Base-by-base conservation (phyloP, 2,329 filamentous ascomycete genomes). In the Aspergillus aculeatinus region DNA sequence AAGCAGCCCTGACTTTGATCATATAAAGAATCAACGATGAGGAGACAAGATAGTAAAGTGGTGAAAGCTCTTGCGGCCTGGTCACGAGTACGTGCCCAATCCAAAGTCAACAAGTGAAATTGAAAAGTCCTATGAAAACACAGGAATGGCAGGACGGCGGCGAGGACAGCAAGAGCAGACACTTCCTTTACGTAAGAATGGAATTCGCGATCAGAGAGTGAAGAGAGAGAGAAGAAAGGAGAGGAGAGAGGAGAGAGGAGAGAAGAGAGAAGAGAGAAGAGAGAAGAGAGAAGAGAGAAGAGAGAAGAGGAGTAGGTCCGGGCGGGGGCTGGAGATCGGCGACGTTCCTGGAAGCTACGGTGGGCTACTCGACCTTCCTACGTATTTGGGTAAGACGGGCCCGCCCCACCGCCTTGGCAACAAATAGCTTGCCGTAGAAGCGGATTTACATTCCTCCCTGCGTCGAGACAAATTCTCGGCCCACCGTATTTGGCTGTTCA, bases 1-100 rank as follows among this genome's bases (percentile, higher is more conserved):
- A 60, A 67, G 65, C 63, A 67, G 65, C 65, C 63, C 62, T 65
- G 65, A 63, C 65, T 67, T 61, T 51, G 50, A 48, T 55, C 55
- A 31, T 60, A 23, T 48, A 49, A 25, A 58, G 51, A 57, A 35
- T 52, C 60, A 51, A 29, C 39, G 51, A 57, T 58, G 62, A 62
- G 54, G 56, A 48, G 56, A 48, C 50, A 23, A 59, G 50, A 60
- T 48, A 63, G 59, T 31, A 50, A 27, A n/a, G 48, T 50, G 14
- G 48, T 55, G 50, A 42, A 33, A 59, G 50, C 57, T 49, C 27
- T 23, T 59, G 51, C 56, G 51, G 57, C 42, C 57, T 50, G 57
- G 57, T 59, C 57, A 50, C 51, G 51, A 49, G 50, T 49, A n/a
- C 56, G 14, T 48, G 56, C 56, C 56, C 56, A 58, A 58, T 58